Evolutionary conservation across 768 basidiomycete genomes (phyloP).

Genomic region (Lactifluus volemus): DNA sequence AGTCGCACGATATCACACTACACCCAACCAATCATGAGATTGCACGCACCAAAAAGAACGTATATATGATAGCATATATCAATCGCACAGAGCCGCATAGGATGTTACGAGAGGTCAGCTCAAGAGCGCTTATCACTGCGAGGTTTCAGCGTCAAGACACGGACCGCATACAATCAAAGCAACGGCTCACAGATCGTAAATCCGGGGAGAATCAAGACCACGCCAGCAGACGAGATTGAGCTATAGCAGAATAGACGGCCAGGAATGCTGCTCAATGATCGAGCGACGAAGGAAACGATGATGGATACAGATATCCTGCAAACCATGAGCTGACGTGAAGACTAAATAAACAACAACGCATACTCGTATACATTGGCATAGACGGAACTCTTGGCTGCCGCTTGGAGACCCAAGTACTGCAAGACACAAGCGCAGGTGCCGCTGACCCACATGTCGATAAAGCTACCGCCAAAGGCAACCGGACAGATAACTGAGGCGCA

Average conservation of each 20-base stretch:
- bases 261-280: slow-evolving; percentile 67
- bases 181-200: slow-evolving; percentile 62
- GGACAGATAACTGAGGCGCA: slow-evolving; percentile 78
- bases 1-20: not conserved
- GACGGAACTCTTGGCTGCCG: slow-evolving; percentile 77
- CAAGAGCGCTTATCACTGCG: slow-evolving; percentile 67
- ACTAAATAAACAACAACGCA: slow-evolving; percentile 23
- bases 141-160: not conserved
- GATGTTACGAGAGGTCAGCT: slow-evolving; percentile 72
- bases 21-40: not conserved
- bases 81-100: slow-evolving; percentile 76
- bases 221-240: slow-evolving; percentile 81
- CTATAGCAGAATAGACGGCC: slow-evolving; percentile 81
- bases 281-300: slow-evolving; percentile 73
- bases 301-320: slow-evolving; percentile 76
- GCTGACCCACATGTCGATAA: slow-evolving; percentile 77
- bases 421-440: slow-evolving; percentile 59
- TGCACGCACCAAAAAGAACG: slow-evolving; percentile 56
- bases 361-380: slow-evolving; percentile 97
- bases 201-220: slow-evolving; percentile 85
- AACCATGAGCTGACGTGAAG: not conserved
- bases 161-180: not conserved
- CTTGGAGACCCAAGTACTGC: slow-evolving; percentile 73
- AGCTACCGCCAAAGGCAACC: slow-evolving; percentile 71
- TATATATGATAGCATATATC: slow-evolving; percentile 82